phyloP scores from a whole-genome alignment of 352 stramenopile species.

The Thalassiosira exigua region DNA sequence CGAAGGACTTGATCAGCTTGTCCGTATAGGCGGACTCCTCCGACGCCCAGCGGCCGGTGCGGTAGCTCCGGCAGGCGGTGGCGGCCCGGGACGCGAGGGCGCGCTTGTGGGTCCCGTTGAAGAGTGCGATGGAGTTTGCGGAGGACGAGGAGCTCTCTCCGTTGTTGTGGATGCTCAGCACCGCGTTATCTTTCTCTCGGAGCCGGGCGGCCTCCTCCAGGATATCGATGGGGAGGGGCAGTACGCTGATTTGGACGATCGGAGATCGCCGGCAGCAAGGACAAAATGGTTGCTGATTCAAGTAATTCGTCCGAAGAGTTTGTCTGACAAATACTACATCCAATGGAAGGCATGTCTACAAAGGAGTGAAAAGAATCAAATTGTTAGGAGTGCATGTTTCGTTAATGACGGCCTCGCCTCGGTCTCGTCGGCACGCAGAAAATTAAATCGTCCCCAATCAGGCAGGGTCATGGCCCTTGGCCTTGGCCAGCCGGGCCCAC shows the following conservation, averaged over 20 bases:
- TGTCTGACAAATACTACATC: conserved; percentile 22
- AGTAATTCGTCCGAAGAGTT: conserved; percentile 1
- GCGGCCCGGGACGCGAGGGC: background rate
- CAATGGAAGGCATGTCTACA: conserved; percentile 44
- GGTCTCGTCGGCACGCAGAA: no score
- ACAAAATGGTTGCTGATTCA: conserved; percentile 14
- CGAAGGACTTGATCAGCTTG: conserved; percentile 76
- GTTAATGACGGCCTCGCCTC: no score
- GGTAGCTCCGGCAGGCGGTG: conserved; percentile 42
- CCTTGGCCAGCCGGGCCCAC: no score
- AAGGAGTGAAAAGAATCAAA: no score
- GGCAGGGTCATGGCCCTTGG: no score
- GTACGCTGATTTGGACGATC: conserved; percentile 27
- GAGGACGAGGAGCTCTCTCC: background rate
- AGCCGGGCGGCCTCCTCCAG: conserved; percentile 14
- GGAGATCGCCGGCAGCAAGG: conserved; percentile 23
- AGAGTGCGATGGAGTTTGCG: background rate
- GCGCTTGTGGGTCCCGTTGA: conserved; percentile 1
- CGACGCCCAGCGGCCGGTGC: conserved; percentile 78
- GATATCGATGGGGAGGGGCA: conserved; percentile 23
- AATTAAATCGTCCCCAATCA: no score
- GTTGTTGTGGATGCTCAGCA: conserved; percentile 1
- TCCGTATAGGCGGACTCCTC: conserved; percentile 81
- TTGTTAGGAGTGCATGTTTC: no score
- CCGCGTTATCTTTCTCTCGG: conserved; percentile 17